Evolutionary conservation across 768 basidiomycete species (phyloP).

Genomic region (Boletus fagicola): DNA sequence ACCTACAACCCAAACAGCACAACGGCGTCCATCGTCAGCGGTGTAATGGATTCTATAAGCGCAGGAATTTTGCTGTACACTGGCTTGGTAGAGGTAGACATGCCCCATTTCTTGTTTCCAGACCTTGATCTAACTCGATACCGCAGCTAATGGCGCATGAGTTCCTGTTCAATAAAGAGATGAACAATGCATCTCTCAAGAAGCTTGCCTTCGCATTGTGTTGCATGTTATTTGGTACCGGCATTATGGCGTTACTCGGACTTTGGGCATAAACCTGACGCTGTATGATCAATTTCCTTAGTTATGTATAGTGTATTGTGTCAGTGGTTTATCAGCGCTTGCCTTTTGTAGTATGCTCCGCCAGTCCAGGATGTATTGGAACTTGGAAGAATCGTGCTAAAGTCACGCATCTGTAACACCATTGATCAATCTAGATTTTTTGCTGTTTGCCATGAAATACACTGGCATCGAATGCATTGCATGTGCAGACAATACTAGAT

Average conservation of each 20-base stretch:
- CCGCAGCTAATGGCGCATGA: slow-evolving; percentile 87
- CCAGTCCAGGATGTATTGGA: background rate
- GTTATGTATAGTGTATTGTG: background rate
- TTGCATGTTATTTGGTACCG: slow-evolving; percentile 83
- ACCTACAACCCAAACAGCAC: slow-evolving; percentile 81
- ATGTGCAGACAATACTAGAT: background rate
- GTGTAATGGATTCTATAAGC: slow-evolving; percentile 80
- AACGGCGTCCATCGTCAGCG: slow-evolving; percentile 78
- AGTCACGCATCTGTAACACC: background rate
- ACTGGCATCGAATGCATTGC: background rate
- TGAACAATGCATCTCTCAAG: slow-evolving; percentile 65
- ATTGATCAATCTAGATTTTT: background rate
- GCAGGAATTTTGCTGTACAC: slow-evolving; percentile 89
- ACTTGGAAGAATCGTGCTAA: background rate
- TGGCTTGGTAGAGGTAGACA: slow-evolving; percentile 72
- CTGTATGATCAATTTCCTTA: background rate
- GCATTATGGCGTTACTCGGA: slow-evolving; percentile 88
- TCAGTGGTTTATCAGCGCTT: background rate
- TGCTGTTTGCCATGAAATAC: background rate
- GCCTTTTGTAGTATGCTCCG: background rate
- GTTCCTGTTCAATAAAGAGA: slow-evolving; percentile 86
- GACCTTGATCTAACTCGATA: slow-evolving; percentile 1
- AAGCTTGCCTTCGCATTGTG: slow-evolving; percentile 69
- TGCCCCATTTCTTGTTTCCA: background rate
- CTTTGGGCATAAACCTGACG: slow-evolving; percentile 66